phyloP scores from a whole-genome alignment of 345 rosid species.

The Raphanus raphanistrum region DNA sequence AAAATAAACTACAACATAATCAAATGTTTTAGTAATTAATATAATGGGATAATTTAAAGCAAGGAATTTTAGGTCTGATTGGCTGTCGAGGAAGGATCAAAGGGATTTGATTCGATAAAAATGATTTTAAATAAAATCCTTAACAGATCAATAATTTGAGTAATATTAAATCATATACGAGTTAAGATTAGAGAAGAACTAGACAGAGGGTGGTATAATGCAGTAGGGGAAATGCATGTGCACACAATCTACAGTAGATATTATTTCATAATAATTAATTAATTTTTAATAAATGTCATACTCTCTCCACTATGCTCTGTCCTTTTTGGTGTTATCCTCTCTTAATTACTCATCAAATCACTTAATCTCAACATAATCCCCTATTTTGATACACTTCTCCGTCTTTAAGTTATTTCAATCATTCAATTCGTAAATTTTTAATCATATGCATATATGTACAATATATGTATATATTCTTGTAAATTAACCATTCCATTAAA shows the following conservation, averaged over 20 bases:
- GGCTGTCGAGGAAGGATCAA: conserved; percentile 40
- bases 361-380: conserved; percentile 51
- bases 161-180: conserved; percentile 27
- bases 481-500: background rate
- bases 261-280: conserved; percentile 25
- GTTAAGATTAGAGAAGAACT: conserved; percentile 33
- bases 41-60: background rate
- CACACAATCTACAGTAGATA: conserved; percentile 71
- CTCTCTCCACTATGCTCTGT: conserved; percentile 64
- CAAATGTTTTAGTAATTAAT: background rate
- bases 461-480: background rate
- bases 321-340: conserved; percentile 37
- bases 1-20: background rate
- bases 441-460: background rate
- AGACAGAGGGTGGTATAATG: conserved; percentile 35
- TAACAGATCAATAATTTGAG: conserved; percentile 34
- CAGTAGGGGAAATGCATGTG: conserved; percentile 58
- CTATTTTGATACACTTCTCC: conserved; percentile 31
- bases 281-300: conserved; percentile 16
- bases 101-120: conserved; percentile 40
- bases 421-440: background rate
- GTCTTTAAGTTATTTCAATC: conserved; percentile 28
- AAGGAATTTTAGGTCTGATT: conserved; percentile 32
- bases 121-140: conserved; percentile 20
- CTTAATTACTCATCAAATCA: conserved; percentile 51